These are phyloP conservation scores for Ormosia emarginata DNA, from an alignment of 306 rosid genomes.

Conservation along the genomic window DNA sequence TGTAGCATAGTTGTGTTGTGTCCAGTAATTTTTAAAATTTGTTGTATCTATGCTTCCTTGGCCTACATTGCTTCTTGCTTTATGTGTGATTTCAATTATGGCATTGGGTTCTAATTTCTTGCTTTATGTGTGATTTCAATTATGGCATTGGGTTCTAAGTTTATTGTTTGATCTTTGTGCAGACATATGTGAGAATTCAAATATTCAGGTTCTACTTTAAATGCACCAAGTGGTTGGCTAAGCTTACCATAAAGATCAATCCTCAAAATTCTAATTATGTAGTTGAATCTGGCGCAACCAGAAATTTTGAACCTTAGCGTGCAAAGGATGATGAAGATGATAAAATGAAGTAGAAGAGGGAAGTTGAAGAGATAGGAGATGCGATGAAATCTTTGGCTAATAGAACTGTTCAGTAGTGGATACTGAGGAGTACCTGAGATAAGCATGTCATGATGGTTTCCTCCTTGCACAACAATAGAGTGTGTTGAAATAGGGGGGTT, in stretches of 20 bases:
- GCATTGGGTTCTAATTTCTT: too few relatives aligned
- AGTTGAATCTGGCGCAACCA: constrained; percentile 74
- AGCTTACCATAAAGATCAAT: constrained; percentile 80
- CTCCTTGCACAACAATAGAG: too few relatives aligned
- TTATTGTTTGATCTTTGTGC: constrained; percentile 21
- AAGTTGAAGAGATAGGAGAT: constrained; percentile 83
- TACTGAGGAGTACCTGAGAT: too few relatives aligned
- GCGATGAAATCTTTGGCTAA: constrained; percentile 86
- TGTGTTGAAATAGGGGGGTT: too few relatives aligned
- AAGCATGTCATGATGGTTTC: too few relatives aligned
- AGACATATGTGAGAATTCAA: constrained; percentile 88
- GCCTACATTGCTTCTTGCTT: neutral
- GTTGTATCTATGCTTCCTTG: too few relatives aligned
- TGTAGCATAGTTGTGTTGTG: too few relatives aligned
- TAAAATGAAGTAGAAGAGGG: constrained; percentile 45
- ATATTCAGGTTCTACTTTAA: constrained; percentile 84
- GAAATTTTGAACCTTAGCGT: constrained; percentile 69
- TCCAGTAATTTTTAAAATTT: too few relatives aligned
- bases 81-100: too few relatives aligned
- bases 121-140: constrained; percentile 4
- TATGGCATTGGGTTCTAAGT: neutral
- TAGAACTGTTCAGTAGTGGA: too few relatives aligned
- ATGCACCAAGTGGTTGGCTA: constrained; percentile 84
- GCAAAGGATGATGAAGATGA: constrained; percentile 72
- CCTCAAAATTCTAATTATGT: constrained; percentile 87